A percentile compares a stretch with the other conserved stretches of the same genome.
These are phyloP conservation scores for Nakaseomyces uthaithaninus DNA, from an alignment of 1,139 yeast genomes.

Conservation along the genomic window DNA sequence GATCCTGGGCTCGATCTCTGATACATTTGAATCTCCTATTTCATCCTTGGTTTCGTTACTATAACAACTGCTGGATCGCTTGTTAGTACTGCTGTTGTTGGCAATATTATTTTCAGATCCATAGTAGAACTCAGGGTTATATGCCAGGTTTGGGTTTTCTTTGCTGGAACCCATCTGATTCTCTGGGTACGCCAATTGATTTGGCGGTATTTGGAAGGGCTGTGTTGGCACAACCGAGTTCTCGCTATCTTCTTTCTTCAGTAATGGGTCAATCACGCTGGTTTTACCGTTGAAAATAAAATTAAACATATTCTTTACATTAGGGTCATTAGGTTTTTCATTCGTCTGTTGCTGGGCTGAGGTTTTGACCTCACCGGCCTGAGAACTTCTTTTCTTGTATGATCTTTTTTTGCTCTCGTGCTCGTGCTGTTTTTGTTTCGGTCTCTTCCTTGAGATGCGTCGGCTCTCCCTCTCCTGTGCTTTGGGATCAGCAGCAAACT, in stretches of 20 bases:
- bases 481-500: neutral
- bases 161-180: neutral
- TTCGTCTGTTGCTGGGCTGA: neutral
- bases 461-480: too few species aligned
- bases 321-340: neutral
- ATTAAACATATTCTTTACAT: slow-evolving; percentile 1
- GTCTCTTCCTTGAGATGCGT: neutral
- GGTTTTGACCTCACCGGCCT: too few species aligned
- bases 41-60: too few species aligned
- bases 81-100: too few species aligned
- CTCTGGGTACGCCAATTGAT: neutral
- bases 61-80: too few species aligned
- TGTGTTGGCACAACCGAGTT: neutral
- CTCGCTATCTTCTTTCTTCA: slow-evolving; percentile 2
- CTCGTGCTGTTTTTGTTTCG: neutral
- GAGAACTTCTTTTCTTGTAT: too few species aligned
- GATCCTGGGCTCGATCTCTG: too few species aligned
- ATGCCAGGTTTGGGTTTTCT: neutral
- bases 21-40: too few species aligned
- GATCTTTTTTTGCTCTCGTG: neutral
- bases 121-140: neutral
- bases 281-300: slow-evolving; percentile 3
- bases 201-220: slow-evolving; percentile 2
- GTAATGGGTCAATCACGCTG: neutral
- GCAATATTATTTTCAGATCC: too few species aligned